phyloP scores from a whole-genome alignment of 2,329 filamentous ascomycete species.

The Verticillium zaregamsianum region DNA sequence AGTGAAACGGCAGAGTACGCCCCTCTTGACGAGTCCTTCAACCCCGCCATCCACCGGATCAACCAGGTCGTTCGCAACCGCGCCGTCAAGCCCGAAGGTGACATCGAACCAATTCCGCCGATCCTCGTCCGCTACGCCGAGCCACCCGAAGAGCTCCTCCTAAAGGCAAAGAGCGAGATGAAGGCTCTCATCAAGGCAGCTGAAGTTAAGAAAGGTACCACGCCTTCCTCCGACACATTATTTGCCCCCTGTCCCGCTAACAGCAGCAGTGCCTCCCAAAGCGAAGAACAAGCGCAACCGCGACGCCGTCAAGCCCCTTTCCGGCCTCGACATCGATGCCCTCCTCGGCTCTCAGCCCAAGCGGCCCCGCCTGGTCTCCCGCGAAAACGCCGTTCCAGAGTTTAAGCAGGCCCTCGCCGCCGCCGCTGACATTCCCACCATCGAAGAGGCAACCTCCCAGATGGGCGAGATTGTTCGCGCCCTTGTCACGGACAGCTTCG shows the following conservation, averaged over 20 bases:
- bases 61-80: conserved; percentile 81
- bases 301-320: conserved; percentile 76
- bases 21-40: conserved; percentile 75
- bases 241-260: conserved; percentile 11
- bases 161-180: conserved; percentile 53
- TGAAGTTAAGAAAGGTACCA: conserved; percentile 75
- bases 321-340: conserved; percentile 80
- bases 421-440: conserved; percentile 54
- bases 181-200: conserved; percentile 63
- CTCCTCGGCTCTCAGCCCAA: conserved; percentile 60
- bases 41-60: conserved; percentile 81
- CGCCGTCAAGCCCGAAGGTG: conserved; percentile 67
- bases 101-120: conserved; percentile 57
- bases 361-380: conserved; percentile 32
- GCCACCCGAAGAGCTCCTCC: conserved; percentile 64
- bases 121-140: conserved; percentile 69
- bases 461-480: conserved; percentile 68
- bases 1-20: conserved; percentile 63
- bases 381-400: conserved; percentile 79
- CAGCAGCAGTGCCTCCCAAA: conserved; percentile 66
- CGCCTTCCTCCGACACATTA: neutral
- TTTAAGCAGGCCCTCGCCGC: conserved; percentile 75
- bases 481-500: conserved; percentile 69
- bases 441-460: conserved; percentile 66
- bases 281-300: conserved; percentile 67